A percentile compares a stretch with the other conserved stretches of the same genome.
Evolutionary conservation across 352 stramenopile genomes (phyloP).

Genomic region (Blastocystis sp.): DNA sequence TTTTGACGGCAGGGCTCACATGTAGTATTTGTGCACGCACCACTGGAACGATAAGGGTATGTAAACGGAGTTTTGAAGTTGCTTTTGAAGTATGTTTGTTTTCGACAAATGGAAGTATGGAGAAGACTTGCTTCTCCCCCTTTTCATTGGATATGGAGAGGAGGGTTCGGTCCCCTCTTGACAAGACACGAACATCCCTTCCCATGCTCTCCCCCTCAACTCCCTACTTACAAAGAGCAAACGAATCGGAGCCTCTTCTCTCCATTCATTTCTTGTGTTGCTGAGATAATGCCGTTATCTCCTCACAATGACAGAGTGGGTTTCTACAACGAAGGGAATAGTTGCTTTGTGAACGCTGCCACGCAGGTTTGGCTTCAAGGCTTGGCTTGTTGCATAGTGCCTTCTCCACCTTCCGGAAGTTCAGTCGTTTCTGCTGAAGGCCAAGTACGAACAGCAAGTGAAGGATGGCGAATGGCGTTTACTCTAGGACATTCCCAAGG

Average conservation of each 20-base stretch:
- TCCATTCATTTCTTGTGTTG: slow-evolving; percentile 27
- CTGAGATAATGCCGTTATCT: background rate
- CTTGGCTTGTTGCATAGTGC: background rate
- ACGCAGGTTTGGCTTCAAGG: background rate
- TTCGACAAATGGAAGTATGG: too few species aligned
- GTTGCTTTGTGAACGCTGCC: slow-evolving; percentile 62
- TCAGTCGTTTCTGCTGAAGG: background rate
- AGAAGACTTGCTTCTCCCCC: too few species aligned
- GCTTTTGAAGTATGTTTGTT: too few species aligned
- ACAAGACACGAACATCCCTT: too few species aligned
- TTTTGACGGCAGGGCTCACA: background rate
- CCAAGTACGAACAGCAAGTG: background rate
- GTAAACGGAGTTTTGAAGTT: too few species aligned
- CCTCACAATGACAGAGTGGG: background rate
- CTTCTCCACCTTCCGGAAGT: slow-evolving; percentile 35
- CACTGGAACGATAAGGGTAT: slow-evolving; percentile 52
- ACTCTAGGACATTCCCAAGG: background rate
- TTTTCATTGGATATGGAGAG: too few species aligned
- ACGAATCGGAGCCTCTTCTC: background rate
- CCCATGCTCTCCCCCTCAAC: too few species aligned
- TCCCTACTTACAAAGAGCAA: too few species aligned
- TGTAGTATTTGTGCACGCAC: slow-evolving; percentile 46
- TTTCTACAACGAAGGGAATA: slow-evolving; percentile 66
- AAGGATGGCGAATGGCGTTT: background rate
- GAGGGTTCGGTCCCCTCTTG: too few species aligned